Evolutionary conservation across 441 rosid species (phyloP), one percentile per base, ranked within the genome.

Genomic region (Dalechampia spathulata): DNA sequence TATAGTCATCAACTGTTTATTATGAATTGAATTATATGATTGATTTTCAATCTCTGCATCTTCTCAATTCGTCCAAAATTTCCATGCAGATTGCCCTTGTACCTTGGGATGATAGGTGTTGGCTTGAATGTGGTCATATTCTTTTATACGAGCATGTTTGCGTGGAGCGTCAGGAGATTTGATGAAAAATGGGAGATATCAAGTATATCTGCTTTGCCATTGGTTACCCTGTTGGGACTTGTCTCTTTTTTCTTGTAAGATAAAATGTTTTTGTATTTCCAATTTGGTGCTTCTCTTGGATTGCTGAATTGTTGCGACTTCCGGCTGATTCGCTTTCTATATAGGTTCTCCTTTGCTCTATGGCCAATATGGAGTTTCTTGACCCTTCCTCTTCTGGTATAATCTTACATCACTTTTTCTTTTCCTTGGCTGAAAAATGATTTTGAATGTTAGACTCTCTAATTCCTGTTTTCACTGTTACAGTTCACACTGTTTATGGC

Each of bases 341-440:
- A 70, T 78, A 87, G 99, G 79, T 75, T 93, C 44, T 75, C 82
- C 36, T 82, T 78, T 72, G 83, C 99, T 57, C 55, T 93, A 60
- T 93, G 99, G 99, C 97, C 97, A 27, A 85, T 93, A 61, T 93
- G 97, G 95, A 77, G 99, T 51, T 82, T 93, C 80, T 75, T 93
- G 84, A 82, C 96, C 63, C 79, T 93, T 56, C 99, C 99, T 61
- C 96, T 87, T 67, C 78, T 89, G 94, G 97, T 89, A 85, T 19
- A n/a, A 54, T 55, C n/a, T 44, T 37, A 7, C 2, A 43, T 34
- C 40, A 12, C 39, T 14, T 41, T 16, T 20, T 30, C 63, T 47
- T 49, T 8, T 41, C 8, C 14, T 26, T 43, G 28, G 47, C 38
- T 61, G 11, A 49, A 20, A 13, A 63, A 39, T 26, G 52, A 27